Conservation (phyloP, 352 stramenopile species). For the Phytophthora pini region DNA sequence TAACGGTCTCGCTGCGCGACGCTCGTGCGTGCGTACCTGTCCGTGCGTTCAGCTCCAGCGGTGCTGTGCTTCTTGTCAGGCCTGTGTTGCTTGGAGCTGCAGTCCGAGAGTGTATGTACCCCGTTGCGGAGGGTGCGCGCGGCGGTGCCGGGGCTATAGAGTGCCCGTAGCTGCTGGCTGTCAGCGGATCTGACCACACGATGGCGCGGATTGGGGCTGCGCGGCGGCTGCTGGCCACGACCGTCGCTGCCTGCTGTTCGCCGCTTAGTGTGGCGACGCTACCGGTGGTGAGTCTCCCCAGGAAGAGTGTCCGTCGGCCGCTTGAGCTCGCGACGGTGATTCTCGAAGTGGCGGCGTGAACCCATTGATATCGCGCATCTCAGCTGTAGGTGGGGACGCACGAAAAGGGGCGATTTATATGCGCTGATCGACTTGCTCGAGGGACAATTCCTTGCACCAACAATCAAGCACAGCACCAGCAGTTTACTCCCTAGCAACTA, state of each 20-base stretch:
- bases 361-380: constrained; percentile 6
- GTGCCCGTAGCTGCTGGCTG: no score
- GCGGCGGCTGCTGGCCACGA: background rate
- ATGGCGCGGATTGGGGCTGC: constrained; percentile 1
- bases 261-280: background rate
- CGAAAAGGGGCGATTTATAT: constrained; percentile 1
- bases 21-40: constrained; percentile 6
- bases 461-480: background rate
- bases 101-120: background rate
- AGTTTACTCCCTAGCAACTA: background rate
- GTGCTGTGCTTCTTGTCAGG: background rate
- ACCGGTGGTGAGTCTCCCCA: no score
- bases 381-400: background rate
- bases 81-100: background rate
- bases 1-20: constrained; percentile 7
- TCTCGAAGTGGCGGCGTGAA: constrained; percentile 11
- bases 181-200: no score
- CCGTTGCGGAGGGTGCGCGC: background rate
- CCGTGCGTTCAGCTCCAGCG: constrained; percentile 6
- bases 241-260: constrained; percentile 10
- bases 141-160: background rate
- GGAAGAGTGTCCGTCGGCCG: no score
- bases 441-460: background rate
- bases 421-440: background rate
- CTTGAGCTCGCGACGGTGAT: background rate